Evolutionary conservation across 2,329 filamentous ascomycete genomes (phyloP).

Genomic region (Cladophialophora carrionii): DNA sequence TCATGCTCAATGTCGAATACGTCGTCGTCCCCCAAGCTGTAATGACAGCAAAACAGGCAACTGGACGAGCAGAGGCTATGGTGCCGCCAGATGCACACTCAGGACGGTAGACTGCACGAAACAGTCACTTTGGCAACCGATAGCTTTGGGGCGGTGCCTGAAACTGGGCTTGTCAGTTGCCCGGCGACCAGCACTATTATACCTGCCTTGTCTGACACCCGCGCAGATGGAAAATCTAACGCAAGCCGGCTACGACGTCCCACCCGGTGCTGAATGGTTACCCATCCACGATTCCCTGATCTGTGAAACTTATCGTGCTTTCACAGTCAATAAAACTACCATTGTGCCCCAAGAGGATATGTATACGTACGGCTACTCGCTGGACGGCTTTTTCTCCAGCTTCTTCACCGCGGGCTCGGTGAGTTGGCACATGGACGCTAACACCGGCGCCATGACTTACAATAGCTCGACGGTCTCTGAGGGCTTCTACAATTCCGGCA

Average conservation of each 20-base stretch:
- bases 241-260: neutral
- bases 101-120: neutral
- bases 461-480: neutral
- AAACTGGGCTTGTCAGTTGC: neutral
- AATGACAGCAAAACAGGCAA: neutral
- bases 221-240: neutral
- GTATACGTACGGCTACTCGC: neutral
- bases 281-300: neutral
- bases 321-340: neutral
- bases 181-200: neutral
- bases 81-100: neutral
- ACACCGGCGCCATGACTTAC: neutral
- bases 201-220: neutral
- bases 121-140: neutral
- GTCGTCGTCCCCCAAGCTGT: neutral
- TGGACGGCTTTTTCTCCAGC: neutral
- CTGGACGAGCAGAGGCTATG: neutral
- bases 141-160: neutral
- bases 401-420: neutral
- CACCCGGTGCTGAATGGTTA: neutral
- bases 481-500: neutral
- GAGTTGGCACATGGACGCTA: neutral
- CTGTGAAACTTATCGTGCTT: neutral
- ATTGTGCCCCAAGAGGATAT: neutral
- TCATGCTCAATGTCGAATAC: neutral